Evolutionary conservation across 345 rosid species (phyloP), one percentile per base, ranked within the genome.

Genomic region (Leavenworthia alabamica): DNA sequence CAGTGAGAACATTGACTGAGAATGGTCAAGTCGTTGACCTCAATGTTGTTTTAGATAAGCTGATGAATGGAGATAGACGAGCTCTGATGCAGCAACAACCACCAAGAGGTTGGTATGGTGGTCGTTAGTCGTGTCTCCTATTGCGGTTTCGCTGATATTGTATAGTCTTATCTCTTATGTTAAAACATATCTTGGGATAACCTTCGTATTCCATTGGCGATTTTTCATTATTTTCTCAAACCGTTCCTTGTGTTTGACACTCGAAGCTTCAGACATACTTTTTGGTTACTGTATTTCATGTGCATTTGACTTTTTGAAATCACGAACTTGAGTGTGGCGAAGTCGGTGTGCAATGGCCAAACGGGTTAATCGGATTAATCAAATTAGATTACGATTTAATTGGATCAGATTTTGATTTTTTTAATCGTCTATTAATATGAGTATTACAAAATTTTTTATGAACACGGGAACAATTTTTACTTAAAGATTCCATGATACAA

Each of bases 21-120:
- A 88, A 77, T 9, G 96, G 96, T 13, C 95, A 88, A 76, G 51
- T 84, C 2, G 95, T 91, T n/a, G 96, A 91, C 68, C 78, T 91
- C 61, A 91, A 91, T 71, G 62, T 77, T 51, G 98, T 91, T 64
- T 75, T 91, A 65, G 98, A 91, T 75, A 91, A 86, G 83, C 79
- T 91, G 64, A 91, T 88, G 98, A 91, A 83, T 48, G 96, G 79
- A 43, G 83, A 83, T 20, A 44, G 67, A 53, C 62, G 62, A 61
- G 56, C 36, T 62, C n/a, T 54, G 41, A 56, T 46, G 75, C 68
- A 70, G 9, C 88, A 81, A 50, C 96, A 79, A 73, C 86, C 86
- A 7, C 94, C 66, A 16, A 78, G 91, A 83, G 84, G 82, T 60
- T 91, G 96, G 95, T 74, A 77, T 16, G 85, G 90, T 49, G 75